Evolutionary conservation across 139 green algal species (phyloP), one percentile per base, ranked within the genome.

Genomic region (Volvox africanus): DNA sequence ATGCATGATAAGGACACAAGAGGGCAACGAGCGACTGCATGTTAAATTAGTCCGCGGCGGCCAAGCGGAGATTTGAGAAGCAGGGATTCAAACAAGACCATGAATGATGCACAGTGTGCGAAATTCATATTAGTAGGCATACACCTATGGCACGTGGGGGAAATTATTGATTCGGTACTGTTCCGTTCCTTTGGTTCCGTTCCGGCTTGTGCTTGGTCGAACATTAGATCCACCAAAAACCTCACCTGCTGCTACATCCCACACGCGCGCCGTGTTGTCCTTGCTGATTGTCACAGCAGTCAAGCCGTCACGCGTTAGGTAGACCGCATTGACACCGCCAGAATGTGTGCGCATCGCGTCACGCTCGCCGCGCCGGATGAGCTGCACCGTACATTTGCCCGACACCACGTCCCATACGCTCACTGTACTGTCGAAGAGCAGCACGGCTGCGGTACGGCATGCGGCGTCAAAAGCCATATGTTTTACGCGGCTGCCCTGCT

Each of bases 391-490:
- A 14, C 79, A 82, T 62, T 93, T 35, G 22, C 92, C 92, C 3
- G 16, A 91, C 5, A 32, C 65, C 35, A 97, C 86, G 91, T 97
- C 95, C 93, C 94, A 98, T 20, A 98, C 87, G 16, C 90, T 86
- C 0, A 95, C 92, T 6, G 91, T 96, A 67, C 93, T 95, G 89
- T 98, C 97, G 71, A 92, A 96, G 16, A 96, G 93, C 82, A 95
- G 87, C 22, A 96, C 68, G 0, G 92, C 94, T 14, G 86, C 89
- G 0, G 50, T 80, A 26, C 37, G 22, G n/a, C 61, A 76, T 1
- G 37, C 22, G 30, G 91, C 93, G 67, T 95, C 93, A n/a, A 97
- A 91, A 13, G 95, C 93, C 81, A 97, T 94, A 75, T 83, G 91
- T 88, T 96, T 96, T 22, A 95, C 91, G 35, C 96, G 93, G 6